Base-by-base conservation (phyloP, 306 rosid species). In the Ochetophila trinervis region DNA sequence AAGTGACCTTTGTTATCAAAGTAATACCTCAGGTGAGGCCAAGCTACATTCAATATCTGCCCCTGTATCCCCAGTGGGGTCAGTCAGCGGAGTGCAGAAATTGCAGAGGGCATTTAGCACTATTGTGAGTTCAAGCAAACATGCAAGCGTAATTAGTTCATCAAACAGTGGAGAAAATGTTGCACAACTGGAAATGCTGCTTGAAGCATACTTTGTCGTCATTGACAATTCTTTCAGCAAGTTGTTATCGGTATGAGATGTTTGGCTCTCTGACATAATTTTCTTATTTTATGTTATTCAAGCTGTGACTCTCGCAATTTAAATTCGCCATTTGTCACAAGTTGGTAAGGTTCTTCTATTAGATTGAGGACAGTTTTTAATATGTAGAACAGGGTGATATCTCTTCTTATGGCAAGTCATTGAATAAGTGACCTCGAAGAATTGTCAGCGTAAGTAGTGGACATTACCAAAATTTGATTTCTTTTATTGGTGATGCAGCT, bases 51-150 rank as follows among this genome's bases (percentile, higher is more conserved):
- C 91, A 65, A 89, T 81, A 71, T 87, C 98, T 13, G 91, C 91
- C 63, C 91, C 97, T 65, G 70, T 77, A 77, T 92, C 98, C 40
- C 96, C 96, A 22, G 95, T 84, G 71, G 69, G 70, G 62, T 51
- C 89, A 16, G 18, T 24, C 64, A 49, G 76, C 69, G 91, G 84
- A 65, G 27, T 78, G 24, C 79, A 56, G 22, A 73, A 77, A 81
- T 79, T 92, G 82, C 93, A 81, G 77, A 87, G 95, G 86, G 84
- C 96, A 50, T 78, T 84, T 79, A 93, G 91, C 81, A 72, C 81
- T 68, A 71, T 83, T 66, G 86, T 76, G 68, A 67, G 63, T 76
- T 79, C 84, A n/a, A 86, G 91, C 74, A 87, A 83, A 73, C 76
- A 73, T 64, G 91, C 90, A 32, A 91, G 97, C 86, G 63, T 73